Evolutionary conservation across 2,329 filamentous ascomycete species (phyloP), one percentile per base, ranked within the genome.

Genomic region (Xylariaceae sp.): DNA sequence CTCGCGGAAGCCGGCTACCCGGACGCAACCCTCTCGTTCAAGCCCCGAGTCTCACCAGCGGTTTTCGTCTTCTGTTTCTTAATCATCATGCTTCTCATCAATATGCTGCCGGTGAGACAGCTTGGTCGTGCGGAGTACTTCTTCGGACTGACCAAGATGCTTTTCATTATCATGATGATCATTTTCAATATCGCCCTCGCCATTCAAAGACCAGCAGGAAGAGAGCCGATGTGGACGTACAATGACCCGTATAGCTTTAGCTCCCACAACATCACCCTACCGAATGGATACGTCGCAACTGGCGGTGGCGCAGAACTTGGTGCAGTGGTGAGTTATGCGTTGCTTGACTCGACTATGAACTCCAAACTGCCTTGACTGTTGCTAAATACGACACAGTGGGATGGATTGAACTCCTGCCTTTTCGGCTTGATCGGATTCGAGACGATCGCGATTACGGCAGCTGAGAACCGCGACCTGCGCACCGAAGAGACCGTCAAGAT

Each of bases 371-470:
- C n/a, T n/a, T n/a, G n/a, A n/a, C n/a, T n/a, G n/a, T n/a, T n/a
- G n/a, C n/a, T n/a, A n/a, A n/a, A n/a, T n/a, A n/a, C 26, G 26
- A 9, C 17, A 17, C 31, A 38, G 19, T 71, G 67, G 66, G 66
- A 66, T 2, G 61, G 63, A 4, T 60, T 68, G 32, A 62, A 57
- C 11, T 63, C 64, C 3, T 60, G 63, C 8, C 58, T 70, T n/a
- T 70, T 71, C 50, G 65, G 64, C 1, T 61, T 71, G 38, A 95
- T 85, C 53, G 95, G 89, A 1, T 82, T 78, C 81, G 87, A 95
- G 7, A 91, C 85, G 64, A 95, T 78, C 63, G 95, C 89, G 1
- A 87, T 93, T 58, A 94, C 64, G 0, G 85, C 85, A 15, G 62
- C 68, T 2, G 69, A 71, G 48, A 69, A 64, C 49, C 62, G 61